Evolutionary conservation across 495 filamentous ascomycete species (phyloP).

Genomic region (Penicillium parvum): DNA sequence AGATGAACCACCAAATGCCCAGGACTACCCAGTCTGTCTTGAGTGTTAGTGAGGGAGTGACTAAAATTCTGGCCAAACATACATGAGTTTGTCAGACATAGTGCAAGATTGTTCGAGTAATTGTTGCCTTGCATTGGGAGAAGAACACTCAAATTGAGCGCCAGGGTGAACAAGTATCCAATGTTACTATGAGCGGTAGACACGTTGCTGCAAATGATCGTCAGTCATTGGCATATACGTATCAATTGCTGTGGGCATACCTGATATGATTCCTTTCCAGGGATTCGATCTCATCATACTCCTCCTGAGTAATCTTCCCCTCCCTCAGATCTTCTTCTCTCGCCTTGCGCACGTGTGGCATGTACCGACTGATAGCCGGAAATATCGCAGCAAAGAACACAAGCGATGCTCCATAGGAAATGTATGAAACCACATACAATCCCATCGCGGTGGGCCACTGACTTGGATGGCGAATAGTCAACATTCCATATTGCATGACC

Average conservation of each 20-base stretch:
- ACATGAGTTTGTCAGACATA: constrained; percentile 47
- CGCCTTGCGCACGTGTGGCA: constrained; percentile 44
- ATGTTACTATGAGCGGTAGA: constrained; percentile 51
- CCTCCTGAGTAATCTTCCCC: constrained; percentile 35
- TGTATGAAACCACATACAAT: constrained; percentile 45
- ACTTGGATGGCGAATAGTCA: constrained; percentile 37
- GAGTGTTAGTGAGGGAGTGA: neutral
- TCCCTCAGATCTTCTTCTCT: constrained; percentile 43
- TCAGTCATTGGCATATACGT: neutral
- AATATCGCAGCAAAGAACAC: constrained; percentile 50
- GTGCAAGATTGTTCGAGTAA: constrained; percentile 44
- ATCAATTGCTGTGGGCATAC: constrained; percentile 6
- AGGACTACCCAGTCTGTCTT: constrained; percentile 42
- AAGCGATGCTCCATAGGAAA: constrained; percentile 44
- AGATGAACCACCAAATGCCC: constrained; percentile 50
- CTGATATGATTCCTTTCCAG: constrained; percentile 47
- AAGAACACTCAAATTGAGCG: constrained; percentile 44
- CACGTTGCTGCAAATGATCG: constrained; percentile 27
- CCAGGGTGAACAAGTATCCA: constrained; percentile 42
- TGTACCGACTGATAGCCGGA: constrained; percentile 43
- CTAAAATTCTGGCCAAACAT: neutral
- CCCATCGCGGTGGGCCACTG: constrained; percentile 49
- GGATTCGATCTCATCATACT: constrained; percentile 46
- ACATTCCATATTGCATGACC: constrained; percentile 46
- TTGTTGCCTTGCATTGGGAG: constrained; percentile 37